Base-by-base conservation (phyloP, 139 green algal genomes). In the Raphidocelis subcapitata region DNA sequence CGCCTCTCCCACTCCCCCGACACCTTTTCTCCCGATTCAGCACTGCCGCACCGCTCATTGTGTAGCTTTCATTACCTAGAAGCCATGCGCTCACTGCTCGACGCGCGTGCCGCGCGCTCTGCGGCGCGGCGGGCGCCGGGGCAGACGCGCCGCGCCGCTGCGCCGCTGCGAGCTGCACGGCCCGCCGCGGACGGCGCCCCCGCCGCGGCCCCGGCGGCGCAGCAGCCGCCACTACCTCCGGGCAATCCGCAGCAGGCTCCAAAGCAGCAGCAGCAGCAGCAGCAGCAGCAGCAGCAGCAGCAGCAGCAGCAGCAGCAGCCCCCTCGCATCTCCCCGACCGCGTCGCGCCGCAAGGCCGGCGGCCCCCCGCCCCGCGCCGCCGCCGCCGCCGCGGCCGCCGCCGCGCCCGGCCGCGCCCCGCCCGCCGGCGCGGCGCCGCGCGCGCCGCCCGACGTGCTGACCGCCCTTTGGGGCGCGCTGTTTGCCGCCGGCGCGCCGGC, bases 251-350 rank as follows among this genome's bases (percentile, higher is more conserved):
- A 49, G 12, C 41, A 49, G 41, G 8, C 8, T 49, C 41, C 8
- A 8, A 49, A 49, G 57, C 57, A 37, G 26, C 26, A 64, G n/a
- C 57, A 41, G 29, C 20, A 35, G 31, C 60, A 52, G 32, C 33
- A 67, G 61, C 61, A 67, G 60, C 60, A 66, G 20, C 60, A 26
- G 33, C 33, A n/a, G 29, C 33, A 49, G 33, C 18, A 66, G 35
- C 24, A 18, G 12, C 31, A 47, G 59, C 28, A 65, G 3, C 33
- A 18, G 28, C 33, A 28, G 28, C 15, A 62, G 56, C 56, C 12
- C 3, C 2, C n/a, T 28, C 21, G 26, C 56, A n/a, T 26, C 56
- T 36, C n/a, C 24, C n/a, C 33, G n/a, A 24, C 23, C 16, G 12
- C 23, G 23, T 60, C 23, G 12, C 28, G 52, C 15, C 5, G 16